Base-by-base conservation (phyloP, 1,284 basidiomycete genomes). In the Apiotrichum veenhuisii region DNA sequence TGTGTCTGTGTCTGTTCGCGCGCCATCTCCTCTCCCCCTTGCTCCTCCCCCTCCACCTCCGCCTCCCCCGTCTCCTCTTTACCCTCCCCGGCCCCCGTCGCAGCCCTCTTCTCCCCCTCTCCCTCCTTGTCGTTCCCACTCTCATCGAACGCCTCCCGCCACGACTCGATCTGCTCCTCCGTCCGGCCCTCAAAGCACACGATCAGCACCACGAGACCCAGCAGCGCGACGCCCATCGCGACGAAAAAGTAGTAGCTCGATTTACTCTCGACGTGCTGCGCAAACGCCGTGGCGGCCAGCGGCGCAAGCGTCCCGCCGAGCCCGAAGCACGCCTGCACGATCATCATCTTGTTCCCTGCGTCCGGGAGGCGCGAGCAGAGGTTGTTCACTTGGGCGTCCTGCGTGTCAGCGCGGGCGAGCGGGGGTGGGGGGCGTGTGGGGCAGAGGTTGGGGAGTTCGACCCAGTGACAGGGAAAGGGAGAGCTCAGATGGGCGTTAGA, bases 201-300 rank as follows among this genome's bases (percentile, higher is more conserved):
- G 17, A 64, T 10, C 50, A 64, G 47, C 14, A 58, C 33, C 9
- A 23, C 41, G 5, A 54, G 20, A 2, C 50, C 45, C 20, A 59
- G 23, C 9, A 59, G 17, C 5, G 55, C 54, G n/a, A 62, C 49
- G 12, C 55, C 63, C 37, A 59, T 52, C 11, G 59, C 56, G 30
- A 60, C 55, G 18, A 50, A 52, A 46, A 55, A 64, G 55, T 61
- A 59, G 27, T 50, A 41, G 47, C 57, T 59, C 25, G 50, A 38
- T 14, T 36, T 18, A 5, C 38, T 8, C 33, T 30, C 41, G 38
- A 61, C 54, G 53, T 64, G 55, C 34, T 52, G 38, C 18, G 58
- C 74, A 59, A 87, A 87, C 45, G 85, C 83, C 0, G 86, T 88
- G 0, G 86, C 79, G 1, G 83, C 78, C 12, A 88, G 78, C 2